A percentile compares a stretch with the other conserved stretches of the same genome.
Evolutionary conservation across 2,329 filamentous ascomycete species (phyloP).

Genomic region (Stachybotrys echinatus): DNA sequence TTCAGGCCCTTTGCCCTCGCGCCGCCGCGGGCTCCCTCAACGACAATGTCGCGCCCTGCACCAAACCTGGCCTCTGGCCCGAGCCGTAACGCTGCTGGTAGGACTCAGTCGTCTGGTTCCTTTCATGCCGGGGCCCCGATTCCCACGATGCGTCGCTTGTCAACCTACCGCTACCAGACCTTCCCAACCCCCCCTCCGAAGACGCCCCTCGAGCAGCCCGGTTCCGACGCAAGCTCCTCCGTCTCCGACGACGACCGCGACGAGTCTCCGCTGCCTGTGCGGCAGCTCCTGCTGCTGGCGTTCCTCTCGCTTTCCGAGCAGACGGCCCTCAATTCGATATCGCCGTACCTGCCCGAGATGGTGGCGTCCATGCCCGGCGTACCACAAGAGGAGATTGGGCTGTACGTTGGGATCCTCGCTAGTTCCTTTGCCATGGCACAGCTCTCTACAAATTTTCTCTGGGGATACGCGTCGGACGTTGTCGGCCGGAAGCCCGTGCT

Average conservation of each 20-base stretch:
- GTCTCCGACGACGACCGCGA: constrained; percentile 32
- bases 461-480: constrained; percentile 55
- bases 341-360: constrained; percentile 93
- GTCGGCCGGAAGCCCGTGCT: constrained; percentile 71
- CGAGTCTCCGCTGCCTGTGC: constrained; percentile 72
- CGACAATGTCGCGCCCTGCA: background rate
- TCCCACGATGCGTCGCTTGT: constrained; percentile 34
- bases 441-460: constrained; percentile 76
- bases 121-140: constrained; percentile 49
- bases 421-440: constrained; percentile 91
- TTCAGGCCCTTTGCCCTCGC: background rate
- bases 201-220: constrained; percentile 49
- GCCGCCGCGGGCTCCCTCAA: background rate
- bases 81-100: background rate
- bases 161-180: constrained; percentile 67
- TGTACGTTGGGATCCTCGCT: constrained; percentile 88
- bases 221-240: constrained; percentile 17
- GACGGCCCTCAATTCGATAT: constrained; percentile 94
- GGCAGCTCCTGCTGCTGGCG: constrained; percentile 79
- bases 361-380: constrained; percentile 79
- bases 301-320: constrained; percentile 89
- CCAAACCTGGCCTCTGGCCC: background rate
- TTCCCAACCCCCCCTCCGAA: constrained; percentile 72
- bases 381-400: constrained; percentile 61
- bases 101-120: constrained; percentile 34